Evolutionary conservation across 129 eudicot genomes (phyloP).

Genomic region (sunflower (Helianthus annuus)): DNA sequence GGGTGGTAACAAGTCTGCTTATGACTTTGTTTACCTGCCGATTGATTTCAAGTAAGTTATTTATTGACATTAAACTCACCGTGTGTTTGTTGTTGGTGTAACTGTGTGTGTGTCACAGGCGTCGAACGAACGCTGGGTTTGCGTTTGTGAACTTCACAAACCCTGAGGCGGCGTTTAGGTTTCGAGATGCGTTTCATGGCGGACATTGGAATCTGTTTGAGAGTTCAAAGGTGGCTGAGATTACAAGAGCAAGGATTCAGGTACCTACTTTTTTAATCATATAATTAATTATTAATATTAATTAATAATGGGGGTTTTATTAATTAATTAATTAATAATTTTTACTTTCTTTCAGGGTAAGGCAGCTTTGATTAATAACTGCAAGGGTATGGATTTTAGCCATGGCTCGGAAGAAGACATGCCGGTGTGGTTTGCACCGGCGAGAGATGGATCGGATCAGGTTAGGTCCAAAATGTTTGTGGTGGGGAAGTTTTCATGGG

Average conservation of each 20-base stretch:
- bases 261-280: slow-evolving; percentile 16
- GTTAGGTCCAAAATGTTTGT: neutral
- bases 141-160: slow-evolving; percentile 77
- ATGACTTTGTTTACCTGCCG: slow-evolving; percentile 71
- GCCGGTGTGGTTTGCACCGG: slow-evolving; percentile 55
- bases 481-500: neutral
- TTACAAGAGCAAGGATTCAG: slow-evolving; percentile 70
- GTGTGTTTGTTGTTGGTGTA: neutral
- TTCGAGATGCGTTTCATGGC: slow-evolving; percentile 28
- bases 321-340: too few relatives aligned
- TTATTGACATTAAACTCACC: too few relatives aligned
- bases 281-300: too few relatives aligned
- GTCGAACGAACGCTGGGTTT: slow-evolving; percentile 50
- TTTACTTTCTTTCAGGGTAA: slow-evolving; percentile 45
- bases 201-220: slow-evolving; percentile 37
- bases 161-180: slow-evolving; percentile 41
- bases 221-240: slow-evolving; percentile 35
- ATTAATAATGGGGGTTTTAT: too few relatives aligned
- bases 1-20: slow-evolving; percentile 33
- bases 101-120: slow-evolving; percentile 26
- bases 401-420: slow-evolving; percentile 48
- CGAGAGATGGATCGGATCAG: slow-evolving; percentile 55
- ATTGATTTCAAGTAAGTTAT: slow-evolving; percentile 62
- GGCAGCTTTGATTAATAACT: slow-evolving; percentile 40
- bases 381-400: slow-evolving; percentile 33